Evolutionary conservation across 768 basidiomycete genomes (phyloP).

Genomic region (Leccinum disarticulatum): DNA sequence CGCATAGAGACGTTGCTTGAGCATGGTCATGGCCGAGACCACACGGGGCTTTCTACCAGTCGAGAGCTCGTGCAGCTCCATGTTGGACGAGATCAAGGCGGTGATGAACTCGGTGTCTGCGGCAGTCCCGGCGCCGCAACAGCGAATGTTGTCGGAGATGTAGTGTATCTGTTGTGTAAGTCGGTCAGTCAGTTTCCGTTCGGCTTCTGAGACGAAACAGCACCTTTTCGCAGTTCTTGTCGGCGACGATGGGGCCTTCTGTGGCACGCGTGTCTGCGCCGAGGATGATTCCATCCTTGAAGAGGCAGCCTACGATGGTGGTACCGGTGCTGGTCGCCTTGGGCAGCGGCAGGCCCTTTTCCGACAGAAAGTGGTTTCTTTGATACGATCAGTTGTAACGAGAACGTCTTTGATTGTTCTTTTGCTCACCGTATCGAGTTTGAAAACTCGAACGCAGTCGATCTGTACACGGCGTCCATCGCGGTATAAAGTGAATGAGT

Average conservation of each 20-base stretch:
- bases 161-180: constrained; percentile 78
- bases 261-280: constrained; percentile 98
- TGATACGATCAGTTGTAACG: background rate
- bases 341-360: constrained; percentile 71
- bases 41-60: constrained; percentile 91
- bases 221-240: constrained; percentile 99
- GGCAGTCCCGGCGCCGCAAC: constrained; percentile 99
- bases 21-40: constrained; percentile 98
- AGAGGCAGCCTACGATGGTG: constrained; percentile 96
- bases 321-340: constrained; percentile 93
- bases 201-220: background rate
- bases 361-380: constrained; percentile 72
- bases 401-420: background rate
- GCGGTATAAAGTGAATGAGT: constrained; percentile 4
- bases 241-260: constrained; percentile 89
- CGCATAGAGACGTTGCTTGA: constrained; percentile 94
- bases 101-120: constrained; percentile 97
- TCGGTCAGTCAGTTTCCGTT: background rate
- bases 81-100: constrained; percentile 92
- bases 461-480: constrained; percentile 49
- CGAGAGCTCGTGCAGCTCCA: constrained; percentile 88
- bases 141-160: constrained; percentile 91
- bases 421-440: constrained; percentile 62
- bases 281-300: constrained; percentile 88
- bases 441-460: constrained; percentile 75